Conservation (phyloP, 2,329 filamentous ascomycete genomes). For the Nemania sp. region DNA sequence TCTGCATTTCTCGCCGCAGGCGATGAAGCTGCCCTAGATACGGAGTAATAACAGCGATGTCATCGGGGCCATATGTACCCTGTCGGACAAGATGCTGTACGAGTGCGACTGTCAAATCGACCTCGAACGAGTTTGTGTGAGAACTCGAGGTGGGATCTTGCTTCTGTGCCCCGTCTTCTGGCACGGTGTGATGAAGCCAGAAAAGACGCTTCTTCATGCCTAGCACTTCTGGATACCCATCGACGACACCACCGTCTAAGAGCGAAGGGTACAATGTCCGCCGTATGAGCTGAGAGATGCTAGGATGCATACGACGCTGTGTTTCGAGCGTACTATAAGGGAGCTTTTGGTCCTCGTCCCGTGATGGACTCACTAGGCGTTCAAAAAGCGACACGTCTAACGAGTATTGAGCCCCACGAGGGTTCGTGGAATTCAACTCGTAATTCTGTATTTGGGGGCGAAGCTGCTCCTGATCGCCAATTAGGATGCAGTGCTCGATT, state of each 20-base stretch:
- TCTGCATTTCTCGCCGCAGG: slow-evolving; percentile 51
- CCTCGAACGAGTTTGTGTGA: slow-evolving; percentile 62
- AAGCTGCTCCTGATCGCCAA: slow-evolving; percentile 67
- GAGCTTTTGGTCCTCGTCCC: slow-evolving; percentile 33
- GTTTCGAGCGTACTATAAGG: slow-evolving; percentile 49
- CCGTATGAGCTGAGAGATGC: slow-evolving; percentile 58
- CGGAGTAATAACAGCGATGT: slow-evolving; percentile 74
- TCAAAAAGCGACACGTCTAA: slow-evolving; percentile 67
- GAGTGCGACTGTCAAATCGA: slow-evolving; percentile 65
- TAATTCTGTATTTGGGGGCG: slow-evolving; percentile 62
- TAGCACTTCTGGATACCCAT: slow-evolving; percentile 48
- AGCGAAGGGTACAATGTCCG: slow-evolving; percentile 58
- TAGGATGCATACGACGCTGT: slow-evolving; percentile 65
- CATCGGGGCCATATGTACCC: slow-evolving; percentile 59
- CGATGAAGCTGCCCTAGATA: slow-evolving; percentile 63
- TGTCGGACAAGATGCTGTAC: slow-evolving; percentile 69
- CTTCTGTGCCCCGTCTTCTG: slow-evolving; percentile 32
- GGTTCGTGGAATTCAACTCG: slow-evolving; percentile 56
- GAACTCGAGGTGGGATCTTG: slow-evolving; percentile 48
- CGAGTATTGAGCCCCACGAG: slow-evolving; percentile 52
- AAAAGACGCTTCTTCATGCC: slow-evolving; percentile 56
- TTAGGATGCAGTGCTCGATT: slow-evolving; percentile 64
- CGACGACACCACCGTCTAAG: slow-evolving; percentile 48
- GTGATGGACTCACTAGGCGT: slow-evolving; percentile 49
- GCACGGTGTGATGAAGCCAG: slow-evolving; percentile 62